A percentile compares a stretch with the other conserved stretches of the same genome.
phyloP scores from a whole-genome alignment of 2,329 filamentous ascomycete species.

The Arthrobotrys sphaeroides region DNA sequence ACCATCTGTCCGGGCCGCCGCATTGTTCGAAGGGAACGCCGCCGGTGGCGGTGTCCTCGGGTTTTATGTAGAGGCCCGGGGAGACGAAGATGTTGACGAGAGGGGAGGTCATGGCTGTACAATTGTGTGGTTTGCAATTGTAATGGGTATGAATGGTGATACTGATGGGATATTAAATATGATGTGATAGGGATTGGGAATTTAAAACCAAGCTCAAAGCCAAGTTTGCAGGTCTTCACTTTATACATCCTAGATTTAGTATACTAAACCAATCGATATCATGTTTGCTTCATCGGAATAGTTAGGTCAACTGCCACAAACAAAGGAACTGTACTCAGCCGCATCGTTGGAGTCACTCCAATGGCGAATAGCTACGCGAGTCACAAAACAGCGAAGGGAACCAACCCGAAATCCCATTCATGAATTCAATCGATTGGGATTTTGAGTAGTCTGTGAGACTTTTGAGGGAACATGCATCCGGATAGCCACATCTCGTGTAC shows the following conservation, averaged over 20 bases:
- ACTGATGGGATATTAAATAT: too few species aligned
- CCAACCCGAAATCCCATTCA: not conserved
- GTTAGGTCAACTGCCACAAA: too few species aligned
- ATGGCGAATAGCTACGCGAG: not conserved
- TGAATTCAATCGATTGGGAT: too few species aligned
- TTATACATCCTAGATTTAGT: not conserved
- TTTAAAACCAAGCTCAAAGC: too few species aligned
- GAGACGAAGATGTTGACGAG: not conserved
- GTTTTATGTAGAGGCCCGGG: not conserved
- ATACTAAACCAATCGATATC: too few species aligned
- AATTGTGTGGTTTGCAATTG: not conserved
- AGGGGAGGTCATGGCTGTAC: not conserved
- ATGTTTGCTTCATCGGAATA: not conserved
- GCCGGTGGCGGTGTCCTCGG: not conserved
- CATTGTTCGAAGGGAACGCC: not conserved
- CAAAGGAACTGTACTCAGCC: not conserved
- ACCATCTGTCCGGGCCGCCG: not conserved
- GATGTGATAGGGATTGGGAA: too few species aligned
- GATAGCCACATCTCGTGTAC: not conserved
- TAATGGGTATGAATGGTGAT: not conserved
- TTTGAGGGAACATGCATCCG: too few species aligned
- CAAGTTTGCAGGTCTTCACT: not conserved
- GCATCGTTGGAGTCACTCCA: slow-evolving; percentile 1
- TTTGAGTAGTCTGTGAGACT: too few species aligned
- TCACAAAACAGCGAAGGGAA: not conserved